phyloP scores from a whole-genome alignment of 495 filamentous ascomycete species.

The Penicillium riverlandense region DNA sequence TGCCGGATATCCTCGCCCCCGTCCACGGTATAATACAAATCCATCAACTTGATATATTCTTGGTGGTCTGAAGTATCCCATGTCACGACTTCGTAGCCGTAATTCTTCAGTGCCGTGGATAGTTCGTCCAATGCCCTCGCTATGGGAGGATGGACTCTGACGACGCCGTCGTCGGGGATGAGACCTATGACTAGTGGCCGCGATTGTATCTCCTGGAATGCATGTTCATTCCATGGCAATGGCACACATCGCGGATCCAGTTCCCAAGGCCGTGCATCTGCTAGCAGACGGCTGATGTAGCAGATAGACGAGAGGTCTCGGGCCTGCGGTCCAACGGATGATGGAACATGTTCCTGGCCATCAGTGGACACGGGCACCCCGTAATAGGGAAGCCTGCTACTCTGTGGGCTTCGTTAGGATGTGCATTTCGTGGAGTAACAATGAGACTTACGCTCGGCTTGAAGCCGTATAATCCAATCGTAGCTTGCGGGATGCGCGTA shows the following conservation, averaged over 20 bases:
- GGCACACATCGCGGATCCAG: conserved; percentile 41
- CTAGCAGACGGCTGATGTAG: conserved; percentile 33
- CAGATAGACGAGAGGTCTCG: conserved; percentile 34
- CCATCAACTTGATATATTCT: conserved; percentile 41
- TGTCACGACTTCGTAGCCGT: conserved; percentile 40
- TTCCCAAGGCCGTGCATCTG: conserved; percentile 34
- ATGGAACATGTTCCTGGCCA: conserved; percentile 49
- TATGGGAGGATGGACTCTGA: conserved; percentile 43
- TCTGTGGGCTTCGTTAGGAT: conserved; percentile 16
- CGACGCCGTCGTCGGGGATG: conserved; percentile 43
- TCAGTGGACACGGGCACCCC: conserved; percentile 43
- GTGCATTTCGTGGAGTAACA: neutral
- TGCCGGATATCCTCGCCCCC: conserved; percentile 49
- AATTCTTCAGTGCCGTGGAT: conserved; percentile 21
- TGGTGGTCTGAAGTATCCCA: conserved; percentile 40
- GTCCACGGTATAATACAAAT: conserved; percentile 45
- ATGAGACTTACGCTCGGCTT: conserved; percentile 43
- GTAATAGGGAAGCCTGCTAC: conserved; percentile 37
- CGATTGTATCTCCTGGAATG: conserved; percentile 32
- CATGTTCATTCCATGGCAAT: conserved; percentile 36
- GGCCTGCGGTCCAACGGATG: conserved; percentile 43
- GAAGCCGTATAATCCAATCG: conserved; percentile 47
- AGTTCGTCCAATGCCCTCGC: conserved; percentile 31
- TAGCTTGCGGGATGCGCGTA: conserved; percentile 49
- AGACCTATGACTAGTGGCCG: conserved; percentile 40